These are phyloP conservation scores for Barbatosphaeria neglecta DNA, from an alignment of 495 filamentous ascomycete species.

Conservation along the genomic window DNA sequence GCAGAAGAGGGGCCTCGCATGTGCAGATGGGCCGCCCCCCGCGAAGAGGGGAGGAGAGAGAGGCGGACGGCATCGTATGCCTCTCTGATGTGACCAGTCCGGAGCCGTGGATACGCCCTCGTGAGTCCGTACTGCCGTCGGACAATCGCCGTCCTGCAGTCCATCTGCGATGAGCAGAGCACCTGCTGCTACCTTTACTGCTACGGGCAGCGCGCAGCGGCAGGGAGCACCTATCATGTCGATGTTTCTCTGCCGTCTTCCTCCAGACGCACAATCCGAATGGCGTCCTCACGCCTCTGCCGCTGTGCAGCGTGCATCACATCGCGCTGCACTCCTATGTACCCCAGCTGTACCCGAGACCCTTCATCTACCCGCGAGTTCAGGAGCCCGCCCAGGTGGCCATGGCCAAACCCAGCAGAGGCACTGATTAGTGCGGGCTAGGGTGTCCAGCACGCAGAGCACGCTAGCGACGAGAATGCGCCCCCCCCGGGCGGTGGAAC, in stretches of 20 bases:
- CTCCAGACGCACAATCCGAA: not conserved
- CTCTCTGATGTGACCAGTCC: no score
- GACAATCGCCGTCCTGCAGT: no score
- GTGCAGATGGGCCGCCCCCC: not conserved
- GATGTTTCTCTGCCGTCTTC: not conserved
- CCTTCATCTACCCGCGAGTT: not conserved
- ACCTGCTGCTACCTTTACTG: no score
- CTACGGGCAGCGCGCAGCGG: no score
- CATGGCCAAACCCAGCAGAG: not conserved
- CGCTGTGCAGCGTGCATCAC: not conserved
- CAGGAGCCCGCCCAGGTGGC: not conserved
- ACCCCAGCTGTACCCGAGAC: conserved; percentile 1
- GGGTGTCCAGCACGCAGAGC: not conserved
- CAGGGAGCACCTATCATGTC: no score
- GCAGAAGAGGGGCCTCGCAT: not conserved
- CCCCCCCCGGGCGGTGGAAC: not conserved
- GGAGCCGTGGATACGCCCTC: not conserved
- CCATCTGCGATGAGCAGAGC: not conserved
- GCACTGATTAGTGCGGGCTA: not conserved
- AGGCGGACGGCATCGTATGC: not conserved
- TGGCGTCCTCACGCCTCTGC: not conserved
- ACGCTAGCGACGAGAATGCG: not conserved
- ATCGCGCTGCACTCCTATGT: not conserved
- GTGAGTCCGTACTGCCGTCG: not conserved
- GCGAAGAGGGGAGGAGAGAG: not conserved